These are phyloP conservation scores for Hypoxylon lienhwacheense DNA, from an alignment of 495 filamentous ascomycete genomes.

Conservation along the genomic window DNA sequence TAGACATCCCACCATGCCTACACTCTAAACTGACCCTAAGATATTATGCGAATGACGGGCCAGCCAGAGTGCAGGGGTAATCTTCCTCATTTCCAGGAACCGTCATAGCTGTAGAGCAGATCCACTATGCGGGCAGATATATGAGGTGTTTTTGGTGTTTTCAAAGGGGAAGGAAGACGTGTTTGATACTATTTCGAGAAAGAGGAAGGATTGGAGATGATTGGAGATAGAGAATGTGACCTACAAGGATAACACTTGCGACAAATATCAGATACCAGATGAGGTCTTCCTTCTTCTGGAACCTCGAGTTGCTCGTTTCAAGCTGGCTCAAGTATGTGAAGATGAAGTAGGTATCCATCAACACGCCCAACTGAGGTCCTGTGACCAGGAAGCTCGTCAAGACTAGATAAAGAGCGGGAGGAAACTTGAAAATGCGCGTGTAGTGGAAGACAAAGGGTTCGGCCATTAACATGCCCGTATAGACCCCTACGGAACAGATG, in stretches of 20 bases:
- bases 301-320: slow-evolving; percentile 46
- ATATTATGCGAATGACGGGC: slow-evolving; percentile 80
- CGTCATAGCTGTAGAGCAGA: slow-evolving; percentile 73
- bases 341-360: slow-evolving; percentile 80
- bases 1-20: slow-evolving; percentile 86
- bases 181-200: slow-evolving; percentile 1
- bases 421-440: slow-evolving; percentile 59
- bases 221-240: slow-evolving; percentile 25
- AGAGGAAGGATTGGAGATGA: not conserved
- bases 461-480: slow-evolving; percentile 60
- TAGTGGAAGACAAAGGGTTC: slow-evolving; percentile 61
- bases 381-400: slow-evolving; percentile 75
- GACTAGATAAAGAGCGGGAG: slow-evolving; percentile 60
- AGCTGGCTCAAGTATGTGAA: slow-evolving; percentile 51
- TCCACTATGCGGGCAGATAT: slow-evolving; percentile 95
- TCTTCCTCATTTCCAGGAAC: slow-evolving; percentile 99
- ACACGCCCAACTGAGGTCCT: slow-evolving; percentile 59
- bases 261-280: slow-evolving; percentile 54
- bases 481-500: slow-evolving; percentile 60
- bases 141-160: slow-evolving; percentile 59
- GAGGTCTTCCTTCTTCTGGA: slow-evolving; percentile 49
- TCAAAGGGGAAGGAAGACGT: not conserved
- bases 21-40: slow-evolving; percentile 70
- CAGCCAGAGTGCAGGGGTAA: slow-evolving; percentile 76
- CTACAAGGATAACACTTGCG: slow-evolving; percentile 49